Conservation (phyloP, 106 monocot genomes). For the Xerophyta viscosa region DNA sequence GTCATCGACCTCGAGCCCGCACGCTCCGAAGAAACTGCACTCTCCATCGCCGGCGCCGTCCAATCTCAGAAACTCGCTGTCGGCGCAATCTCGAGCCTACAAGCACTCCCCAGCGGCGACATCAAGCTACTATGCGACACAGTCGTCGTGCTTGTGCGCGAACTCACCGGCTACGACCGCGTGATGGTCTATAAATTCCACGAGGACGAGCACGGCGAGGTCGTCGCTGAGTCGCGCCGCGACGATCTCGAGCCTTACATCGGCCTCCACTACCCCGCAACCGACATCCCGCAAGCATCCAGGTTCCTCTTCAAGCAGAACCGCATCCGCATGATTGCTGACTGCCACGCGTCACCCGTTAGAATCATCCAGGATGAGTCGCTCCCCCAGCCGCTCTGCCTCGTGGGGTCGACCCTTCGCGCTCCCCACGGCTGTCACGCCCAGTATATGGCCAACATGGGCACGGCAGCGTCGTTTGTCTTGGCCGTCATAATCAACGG, state of each 20-base stretch:
- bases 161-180: slow-evolving; percentile 83
- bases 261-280: slow-evolving; percentile 88
- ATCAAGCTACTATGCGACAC: slow-evolving; percentile 72
- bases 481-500: slow-evolving; percentile 81
- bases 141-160: slow-evolving; percentile 66
- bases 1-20: slow-evolving; percentile 93
- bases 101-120: slow-evolving; percentile 83
- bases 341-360: slow-evolving; percentile 64
- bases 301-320: slow-evolving; percentile 90
- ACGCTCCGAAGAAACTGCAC: slow-evolving; percentile 63
- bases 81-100: slow-evolving; percentile 72
- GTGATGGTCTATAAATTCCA: slow-evolving; percentile 98
- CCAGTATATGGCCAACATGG: slow-evolving; percentile 93
- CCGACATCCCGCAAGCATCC: slow-evolving; percentile 88
- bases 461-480: slow-evolving; percentile 69
- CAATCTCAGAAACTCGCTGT: slow-evolving; percentile 96
- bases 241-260: slow-evolving; percentile 79
- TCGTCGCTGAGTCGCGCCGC: slow-evolving; percentile 62
- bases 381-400: slow-evolving; percentile 69
- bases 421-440: slow-evolving; percentile 84
- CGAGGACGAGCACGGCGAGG: slow-evolving; percentile 93
- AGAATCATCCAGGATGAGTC: slow-evolving; percentile 56
- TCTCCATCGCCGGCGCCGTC: slow-evolving; percentile 86
- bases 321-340: slow-evolving; percentile 85
- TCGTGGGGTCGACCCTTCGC: slow-evolving; percentile 84